Evolutionary conservation across 257 asterid species (phyloP).

Genomic region (Forsythia viridissima): DNA sequence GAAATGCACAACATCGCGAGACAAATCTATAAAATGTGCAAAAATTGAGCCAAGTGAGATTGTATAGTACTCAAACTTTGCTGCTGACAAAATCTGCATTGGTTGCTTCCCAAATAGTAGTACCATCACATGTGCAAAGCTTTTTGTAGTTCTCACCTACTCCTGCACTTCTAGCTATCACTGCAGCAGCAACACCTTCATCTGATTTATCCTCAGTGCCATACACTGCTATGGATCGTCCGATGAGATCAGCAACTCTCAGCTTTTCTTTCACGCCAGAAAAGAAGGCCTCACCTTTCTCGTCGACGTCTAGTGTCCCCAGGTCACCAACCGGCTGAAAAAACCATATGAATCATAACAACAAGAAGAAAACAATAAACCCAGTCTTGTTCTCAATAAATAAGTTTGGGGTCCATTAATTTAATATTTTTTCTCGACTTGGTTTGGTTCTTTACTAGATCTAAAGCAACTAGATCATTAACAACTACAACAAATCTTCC

Average conservation of each 20-base stretch:
- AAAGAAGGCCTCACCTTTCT: conserved; percentile 64
- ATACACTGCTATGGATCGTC: conserved; percentile 73
- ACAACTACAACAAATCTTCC: too few species aligned
- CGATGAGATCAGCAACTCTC: conserved; percentile 73
- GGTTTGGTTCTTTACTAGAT: too few species aligned
- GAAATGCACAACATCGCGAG: conserved; percentile 4
- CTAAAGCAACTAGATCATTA: too few species aligned
- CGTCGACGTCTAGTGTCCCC: conserved; percentile 77
- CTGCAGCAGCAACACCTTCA: conserved; percentile 79
- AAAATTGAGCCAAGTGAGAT: background rate
- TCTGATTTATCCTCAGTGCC: conserved; percentile 63
- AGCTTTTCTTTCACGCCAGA: conserved; percentile 66
- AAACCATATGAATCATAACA: too few species aligned
- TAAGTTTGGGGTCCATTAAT: too few species aligned
- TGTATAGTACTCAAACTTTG: conserved; percentile 38
- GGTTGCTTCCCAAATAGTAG: conserved; percentile 92
- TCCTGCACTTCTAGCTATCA: conserved; percentile 94
- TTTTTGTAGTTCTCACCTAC: conserved; percentile 90
- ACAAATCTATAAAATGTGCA: background rate
- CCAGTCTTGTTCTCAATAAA: too few species aligned
- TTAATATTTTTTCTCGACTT: too few species aligned
- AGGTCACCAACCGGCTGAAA: conserved; percentile 81
- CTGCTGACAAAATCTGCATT: conserved; percentile 54
- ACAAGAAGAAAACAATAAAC: too few species aligned
- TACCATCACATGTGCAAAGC: conserved; percentile 93